These are phyloP conservation scores for Symmetrospora coprosmae DNA, from an alignment of 768 basidiomycete species.

Conservation along the genomic window DNA sequence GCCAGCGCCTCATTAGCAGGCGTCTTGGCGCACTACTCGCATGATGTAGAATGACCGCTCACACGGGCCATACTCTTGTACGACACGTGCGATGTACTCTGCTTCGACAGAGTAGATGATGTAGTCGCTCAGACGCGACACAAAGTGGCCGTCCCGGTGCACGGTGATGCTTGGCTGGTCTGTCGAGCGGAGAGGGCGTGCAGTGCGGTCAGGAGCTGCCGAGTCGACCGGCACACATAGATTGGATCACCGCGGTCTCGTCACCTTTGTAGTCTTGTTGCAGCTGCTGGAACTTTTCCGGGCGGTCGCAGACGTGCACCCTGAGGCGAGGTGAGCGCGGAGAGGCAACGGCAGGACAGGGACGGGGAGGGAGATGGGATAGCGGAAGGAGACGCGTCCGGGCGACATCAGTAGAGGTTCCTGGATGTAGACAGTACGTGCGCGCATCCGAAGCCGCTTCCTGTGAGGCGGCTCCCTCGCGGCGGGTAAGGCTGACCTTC, in stretches of 20 bases:
- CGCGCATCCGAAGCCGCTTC: no score
- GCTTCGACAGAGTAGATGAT: conserved; percentile 94
- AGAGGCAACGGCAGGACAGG: no score
- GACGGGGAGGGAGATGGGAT: no score
- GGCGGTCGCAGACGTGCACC: conserved; percentile 77
- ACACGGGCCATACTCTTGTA: conserved; percentile 84
- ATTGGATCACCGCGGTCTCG: not conserved
- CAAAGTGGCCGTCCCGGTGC: conserved; percentile 65
- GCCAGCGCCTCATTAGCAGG: not conserved
- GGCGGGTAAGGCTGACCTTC: conserved; percentile 46
- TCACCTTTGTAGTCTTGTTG: conserved; percentile 50
- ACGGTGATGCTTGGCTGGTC: conserved; percentile 49
- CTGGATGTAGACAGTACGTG: not conserved
- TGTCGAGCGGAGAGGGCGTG: not conserved
- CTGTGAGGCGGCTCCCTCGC: no score
- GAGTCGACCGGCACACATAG: not conserved
- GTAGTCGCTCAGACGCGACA: conserved; percentile 77
- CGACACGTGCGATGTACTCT: conserved; percentile 67
- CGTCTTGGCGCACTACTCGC: no score
- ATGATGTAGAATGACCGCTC: conserved; percentile 35
- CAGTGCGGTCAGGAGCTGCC: not conserved
- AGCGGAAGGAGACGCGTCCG: no score
- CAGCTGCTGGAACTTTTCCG: conserved; percentile 55
- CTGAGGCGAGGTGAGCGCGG: no score
- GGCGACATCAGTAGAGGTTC: no score